Evolutionary conservation across 768 basidiomycete genomes (phyloP).

Genomic region (Candolleomyces efflorescens): DNA sequence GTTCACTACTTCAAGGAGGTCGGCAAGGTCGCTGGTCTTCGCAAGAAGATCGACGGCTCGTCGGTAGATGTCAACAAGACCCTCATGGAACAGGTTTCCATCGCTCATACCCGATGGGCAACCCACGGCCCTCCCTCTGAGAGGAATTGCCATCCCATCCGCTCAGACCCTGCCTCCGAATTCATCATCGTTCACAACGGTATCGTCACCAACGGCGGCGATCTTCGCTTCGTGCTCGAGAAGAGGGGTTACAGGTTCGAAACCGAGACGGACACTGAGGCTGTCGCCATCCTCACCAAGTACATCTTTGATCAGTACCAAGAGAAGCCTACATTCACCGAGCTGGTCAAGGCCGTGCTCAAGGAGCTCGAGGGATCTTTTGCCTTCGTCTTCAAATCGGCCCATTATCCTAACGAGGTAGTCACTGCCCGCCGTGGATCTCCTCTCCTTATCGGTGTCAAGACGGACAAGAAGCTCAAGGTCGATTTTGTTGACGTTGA

Average conservation of each 20-base stretch:
- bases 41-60: slow-evolving; percentile 80
- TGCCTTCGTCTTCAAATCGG: slow-evolving; percentile 98
- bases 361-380: slow-evolving; percentile 99
- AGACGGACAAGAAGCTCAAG: slow-evolving; percentile 99
- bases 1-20: slow-evolving; percentile 94
- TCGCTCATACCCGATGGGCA: slow-evolving; percentile 99
- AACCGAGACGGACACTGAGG: slow-evolving; percentile 98
- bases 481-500: slow-evolving; percentile 99
- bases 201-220: slow-evolving; percentile 92
- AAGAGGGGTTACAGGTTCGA: slow-evolving; percentile 94
- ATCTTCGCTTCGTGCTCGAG: slow-evolving; percentile 88
- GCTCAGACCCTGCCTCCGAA: slow-evolving; percentile 73
- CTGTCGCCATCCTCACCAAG: slow-evolving; percentile 92
- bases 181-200: slow-evolving; percentile 98
- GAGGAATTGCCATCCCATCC: slow-evolving; percentile 93
- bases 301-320: slow-evolving; percentile 95
- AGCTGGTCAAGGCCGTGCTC: slow-evolving; percentile 90
- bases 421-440: slow-evolving; percentile 97
- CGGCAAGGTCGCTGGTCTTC: slow-evolving; percentile 91
- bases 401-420: slow-evolving; percentile 92
- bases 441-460: slow-evolving; percentile 94
- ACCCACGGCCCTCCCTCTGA: slow-evolving; percentile 91
- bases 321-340: slow-evolving; percentile 82
- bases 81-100: slow-evolving; percentile 85
- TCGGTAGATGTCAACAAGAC: slow-evolving; percentile 70